Base-by-base conservation (phyloP, 306 rosid species). In the Rubus parviflorus region DNA sequence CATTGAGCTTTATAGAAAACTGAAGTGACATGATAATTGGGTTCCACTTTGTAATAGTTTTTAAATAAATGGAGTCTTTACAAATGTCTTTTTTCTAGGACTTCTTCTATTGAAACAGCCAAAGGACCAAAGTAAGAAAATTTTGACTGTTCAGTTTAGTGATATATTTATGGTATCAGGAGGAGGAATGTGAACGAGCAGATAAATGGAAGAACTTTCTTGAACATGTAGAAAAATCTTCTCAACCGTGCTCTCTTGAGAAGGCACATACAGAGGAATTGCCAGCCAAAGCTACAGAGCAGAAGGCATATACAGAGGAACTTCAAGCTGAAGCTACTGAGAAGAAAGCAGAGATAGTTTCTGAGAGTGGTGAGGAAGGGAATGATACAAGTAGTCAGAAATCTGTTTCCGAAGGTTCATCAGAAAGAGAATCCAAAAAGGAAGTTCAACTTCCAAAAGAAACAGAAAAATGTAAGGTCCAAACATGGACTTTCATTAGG, bases 131-230 rank as follows among this genome's bases (percentile, higher is more conserved):
- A 66, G 22, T 53, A 65, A 51, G 65, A 42, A 20, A 65, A 25
- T 62, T 41, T 68, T 56, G 49, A 41, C 8, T 48, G 40, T 46
- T 53, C 66, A 48, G 74, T 70, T 84, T 74, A 53, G 67, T 60
- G 68, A 75, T 70, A 67, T 70, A 51, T 85, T 81, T 38, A 56
- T 81, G 87, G 37, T 84, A 73, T 74, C 86, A 92, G 99, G 89
- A 92, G 87, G 99, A 95, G 88, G 99, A 95, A 81, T 87, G 62
- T 22, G 99, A 95, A 83, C 89, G 97, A 82, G 84, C 90, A 53
- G 65, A 74, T 75, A 88, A 87, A 81, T 92, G 99, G 99, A 86
- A 74, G 69, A 73, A 80, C 82, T 95, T 92, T 81, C 90, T 95
- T 68, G 89, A 88, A 74, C 90, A 82, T 74, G 15, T 87, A 76